Conservation (phyloP, 2,329 filamentous ascomycete species). For the Falciphora oryzae region DNA sequence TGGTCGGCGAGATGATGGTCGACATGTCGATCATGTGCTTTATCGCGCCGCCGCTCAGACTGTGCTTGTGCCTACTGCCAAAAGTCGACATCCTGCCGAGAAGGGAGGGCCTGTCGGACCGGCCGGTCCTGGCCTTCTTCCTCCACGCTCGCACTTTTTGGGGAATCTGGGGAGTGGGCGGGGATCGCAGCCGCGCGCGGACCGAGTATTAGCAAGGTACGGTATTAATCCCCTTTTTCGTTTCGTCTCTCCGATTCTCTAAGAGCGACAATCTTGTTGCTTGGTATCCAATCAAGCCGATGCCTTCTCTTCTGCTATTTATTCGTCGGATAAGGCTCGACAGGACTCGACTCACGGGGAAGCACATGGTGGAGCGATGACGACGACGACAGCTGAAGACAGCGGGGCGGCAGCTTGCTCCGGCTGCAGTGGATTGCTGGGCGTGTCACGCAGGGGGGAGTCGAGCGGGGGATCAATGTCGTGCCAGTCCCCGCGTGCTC, state of each 20-base stretch:
- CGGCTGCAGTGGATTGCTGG: background rate
- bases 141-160: background rate
- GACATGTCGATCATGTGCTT: conserved; percentile 19
- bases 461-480: background rate
- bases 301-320: background rate
- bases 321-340: background rate
- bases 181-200: background rate
- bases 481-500: background rate
- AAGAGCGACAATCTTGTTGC: background rate
- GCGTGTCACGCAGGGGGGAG: background rate
- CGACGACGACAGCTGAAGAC: background rate
- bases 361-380: conserved; percentile 3
- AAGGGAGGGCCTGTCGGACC: background rate
- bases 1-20: conserved; percentile 24
- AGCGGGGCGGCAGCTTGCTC: background rate
- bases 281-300: background rate
- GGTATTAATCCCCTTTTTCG: no score
- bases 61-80: conserved; percentile 8
- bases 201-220: background rate
- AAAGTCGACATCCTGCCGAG: conserved; percentile 6
- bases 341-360: background rate
- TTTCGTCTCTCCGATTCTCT: background rate
- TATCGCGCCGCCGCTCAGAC: conserved; percentile 10
- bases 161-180: background rate
- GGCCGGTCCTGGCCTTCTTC: conserved; percentile 1